Evolutionary conservation across 305 asterid genomes (phyloP), one percentile per base, ranked within the genome.

Genomic region (Lippia alba): DNA sequence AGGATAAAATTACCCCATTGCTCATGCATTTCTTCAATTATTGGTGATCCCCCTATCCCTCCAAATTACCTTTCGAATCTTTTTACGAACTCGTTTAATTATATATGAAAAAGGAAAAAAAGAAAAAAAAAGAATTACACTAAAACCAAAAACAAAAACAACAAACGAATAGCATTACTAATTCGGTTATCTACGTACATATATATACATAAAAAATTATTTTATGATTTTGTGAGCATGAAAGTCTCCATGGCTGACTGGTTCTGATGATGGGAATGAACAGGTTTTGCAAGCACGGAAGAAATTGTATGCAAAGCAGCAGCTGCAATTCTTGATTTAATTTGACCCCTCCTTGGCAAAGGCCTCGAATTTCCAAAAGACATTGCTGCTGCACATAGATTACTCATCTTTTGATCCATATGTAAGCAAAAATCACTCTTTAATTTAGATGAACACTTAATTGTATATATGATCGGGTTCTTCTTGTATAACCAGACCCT

Each of bases 271-370:
- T 65, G 73, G 54, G 65, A 61, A 64, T 36, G 6, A 36, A 62
- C n/a, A 55, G 60, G 5, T 32, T 46, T 56, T 17, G 61, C 62
- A 50, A 78, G 48, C 66, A 78, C 19, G 12, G 82, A 69, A 51
- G 58, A 67, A 65, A 73, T 62, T 18, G 70, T 53, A 40, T 49
- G 76, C 1, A 69, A 33, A 46, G 67, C 70, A 24, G 71, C 73
- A 12, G 76, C 46, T 12, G 75, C 69, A 14, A 73, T 69, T 64
- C 72, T 63, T 12, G 54, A 46, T 67, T 78, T 69, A 10, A 73
- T 58, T 33, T 64, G 78, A 7, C 82, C 82, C 62, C 82, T 73
- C 64, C 60, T 67, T 1, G 81, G 81, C 20, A 67, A 45, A 10
- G 55, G 66, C 19, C 71, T 45, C 8, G 57, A 54, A 32, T 49